These are phyloP conservation scores for Melampsora abietis-canadensis DNA, from an alignment of 1,284 basidiomycete species.

Conservation along the genomic window DNA sequence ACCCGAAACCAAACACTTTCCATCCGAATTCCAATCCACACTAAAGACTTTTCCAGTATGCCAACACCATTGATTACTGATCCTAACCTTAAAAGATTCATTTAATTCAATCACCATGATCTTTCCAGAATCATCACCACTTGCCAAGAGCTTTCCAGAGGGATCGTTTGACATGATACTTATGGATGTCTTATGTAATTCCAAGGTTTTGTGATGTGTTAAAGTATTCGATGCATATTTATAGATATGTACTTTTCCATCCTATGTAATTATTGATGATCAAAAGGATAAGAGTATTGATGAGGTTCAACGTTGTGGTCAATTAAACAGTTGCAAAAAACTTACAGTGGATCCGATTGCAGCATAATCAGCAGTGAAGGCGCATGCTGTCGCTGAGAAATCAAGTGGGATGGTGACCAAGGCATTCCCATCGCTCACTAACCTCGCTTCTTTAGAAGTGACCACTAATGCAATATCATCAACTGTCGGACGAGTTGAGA, in stretches of 20 bases:
- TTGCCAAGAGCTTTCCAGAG: conserved; percentile 57
- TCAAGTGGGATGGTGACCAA: conserved; percentile 61
- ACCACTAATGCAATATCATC: conserved; percentile 66
- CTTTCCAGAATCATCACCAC: conserved; percentile 68
- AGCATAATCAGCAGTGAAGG: conserved; percentile 58
- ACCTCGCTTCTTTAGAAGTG: conserved; percentile 57
- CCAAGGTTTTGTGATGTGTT: conserved; percentile 57
- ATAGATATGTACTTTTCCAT: conserved; percentile 70
- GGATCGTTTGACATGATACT: conserved; percentile 77
- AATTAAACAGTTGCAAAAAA: conserved; percentile 13
- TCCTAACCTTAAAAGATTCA: conserved; percentile 60
- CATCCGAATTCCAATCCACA: conserved; percentile 72
- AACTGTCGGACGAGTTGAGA: conserved; percentile 64
- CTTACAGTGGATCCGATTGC: conserved; percentile 73
- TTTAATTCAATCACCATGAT: conserved; percentile 72
- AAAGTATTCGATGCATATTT: conserved; percentile 47
- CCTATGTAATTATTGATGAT: conserved; percentile 55
- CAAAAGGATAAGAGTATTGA: background rate
- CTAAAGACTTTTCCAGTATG: conserved; percentile 79
- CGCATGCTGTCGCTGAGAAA: conserved; percentile 63
- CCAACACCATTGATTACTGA: conserved; percentile 76
- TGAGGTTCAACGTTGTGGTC: no score
- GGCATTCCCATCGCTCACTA: conserved; percentile 65
- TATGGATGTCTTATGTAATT: conserved; percentile 67
- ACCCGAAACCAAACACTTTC: conserved; percentile 73